Base-by-base conservation (phyloP, 2,329 filamentous ascomycete genomes). In the Pseudocercospora cruenta region DNA sequence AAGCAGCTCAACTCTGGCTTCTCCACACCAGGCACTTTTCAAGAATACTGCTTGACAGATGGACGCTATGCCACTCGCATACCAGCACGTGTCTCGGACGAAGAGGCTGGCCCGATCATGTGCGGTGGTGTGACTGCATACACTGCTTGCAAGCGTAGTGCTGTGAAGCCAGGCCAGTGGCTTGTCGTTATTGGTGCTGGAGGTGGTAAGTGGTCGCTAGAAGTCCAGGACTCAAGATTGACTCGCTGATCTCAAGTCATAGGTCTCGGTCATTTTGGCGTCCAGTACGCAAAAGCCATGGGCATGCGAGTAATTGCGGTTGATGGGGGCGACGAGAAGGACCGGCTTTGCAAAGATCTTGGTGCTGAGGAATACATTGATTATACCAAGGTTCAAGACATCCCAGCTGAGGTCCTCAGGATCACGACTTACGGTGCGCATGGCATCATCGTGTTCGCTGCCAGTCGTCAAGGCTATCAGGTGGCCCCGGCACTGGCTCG, bases 321-420 rank as follows among this genome's bases (percentile, higher is more conserved):
- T 60, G 78, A 80, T 63, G 78, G 78, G 10, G 77, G 78, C 12
- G 72, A 75, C 14, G 75, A 75, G 43, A 80, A 80, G 65, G 70
- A 69, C 16, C 75, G 76, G 33, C 73, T 80, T 12, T 79, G 78
- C 72, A 78, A 74, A 62, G 72, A 76, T 51, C 72, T 80, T 19
- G 78, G 78, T 5, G 78, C 78, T 9, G 78, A 80, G 62, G 70
- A 74, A 58, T 80, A 75, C 68, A 75, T 80, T 58, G 78, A 80
- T 67, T 80, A 78, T 68, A 75, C 67, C 4, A 67, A 71, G 47
- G 73, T 70, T 51, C 69, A 77, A 59, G 77, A 80, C 65, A 73
- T 80, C 33, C 67, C 76, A 1, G 76, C 74, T 14, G 74, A 79
- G 36, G 75, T 80, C 21, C 73, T 70, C 62, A 69, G 72, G 28